These are phyloP conservation scores for Hansenula sp. DNA, from an alignment of 1,139 yeast genomes.

Conservation along the genomic window DNA sequence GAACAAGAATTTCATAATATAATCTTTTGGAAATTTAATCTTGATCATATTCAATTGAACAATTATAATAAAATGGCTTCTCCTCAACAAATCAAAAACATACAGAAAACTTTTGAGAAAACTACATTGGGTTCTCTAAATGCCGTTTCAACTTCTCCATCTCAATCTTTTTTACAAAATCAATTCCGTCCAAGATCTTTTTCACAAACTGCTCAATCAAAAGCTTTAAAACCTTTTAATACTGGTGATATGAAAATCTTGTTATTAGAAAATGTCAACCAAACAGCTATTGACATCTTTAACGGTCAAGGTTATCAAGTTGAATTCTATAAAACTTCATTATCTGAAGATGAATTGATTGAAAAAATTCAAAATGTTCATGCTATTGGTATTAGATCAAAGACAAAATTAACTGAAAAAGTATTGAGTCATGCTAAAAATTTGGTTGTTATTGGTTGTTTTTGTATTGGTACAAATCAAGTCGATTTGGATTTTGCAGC, in stretches of 20 bases:
- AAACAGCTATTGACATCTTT: constrained; percentile 85
- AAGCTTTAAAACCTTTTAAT: constrained; percentile 81
- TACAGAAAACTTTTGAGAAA: constrained; percentile 52
- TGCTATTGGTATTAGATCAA: constrained; percentile 97
- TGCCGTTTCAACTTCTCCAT: constrained; percentile 75
- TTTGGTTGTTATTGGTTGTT: constrained; percentile 90
- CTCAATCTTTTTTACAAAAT: constrained; percentile 36
- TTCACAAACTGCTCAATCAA: constrained; percentile 45
- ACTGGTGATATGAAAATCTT: constrained; percentile 91
- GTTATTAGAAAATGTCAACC: constrained; percentile 87
- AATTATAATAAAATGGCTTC: constrained; percentile 61
- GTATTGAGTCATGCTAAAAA: constrained; percentile 83
- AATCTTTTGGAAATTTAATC: too few species aligned
- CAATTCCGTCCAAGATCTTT: constrained; percentile 26
- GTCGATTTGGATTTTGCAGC: constrained; percentile 94
- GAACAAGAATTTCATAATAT: not conserved
- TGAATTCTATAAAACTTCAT: constrained; percentile 85
- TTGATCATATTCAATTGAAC: too few species aligned
- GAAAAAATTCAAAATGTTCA: constrained; percentile 92
- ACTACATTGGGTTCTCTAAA: constrained; percentile 54
- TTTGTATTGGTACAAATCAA: constrained; percentile 99
- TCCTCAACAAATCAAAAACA: constrained; percentile 62
- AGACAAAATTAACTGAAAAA: constrained; percentile 81
- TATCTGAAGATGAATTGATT: constrained; percentile 90
- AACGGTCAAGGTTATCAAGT: constrained; percentile 93